Evolutionary conservation across 495 filamentous ascomycete genomes (phyloP), one percentile per base, ranked within the genome.

Genomic region (Daldinia loculata): DNA sequence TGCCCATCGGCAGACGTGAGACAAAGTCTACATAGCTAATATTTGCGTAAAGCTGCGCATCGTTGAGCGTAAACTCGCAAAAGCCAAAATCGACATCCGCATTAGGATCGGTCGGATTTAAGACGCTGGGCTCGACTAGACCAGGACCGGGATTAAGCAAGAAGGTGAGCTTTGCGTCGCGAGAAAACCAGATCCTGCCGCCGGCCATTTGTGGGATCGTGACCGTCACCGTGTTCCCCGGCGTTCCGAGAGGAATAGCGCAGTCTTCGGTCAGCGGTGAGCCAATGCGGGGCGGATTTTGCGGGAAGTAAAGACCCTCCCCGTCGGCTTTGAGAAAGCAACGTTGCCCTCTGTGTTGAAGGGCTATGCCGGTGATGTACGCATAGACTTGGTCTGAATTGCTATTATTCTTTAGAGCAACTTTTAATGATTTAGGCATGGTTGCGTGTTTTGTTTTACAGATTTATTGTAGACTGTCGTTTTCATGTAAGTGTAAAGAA

Each of bases 21-120:
- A 92, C 88, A 64, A 93, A 93, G 75, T 94, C 92, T 26, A 94
- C 92, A 60, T 91, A 91, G 65, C 83, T 89, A 74, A 93, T 92
- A 71, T 94, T 94, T 45, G 89, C 91, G 75, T 91, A 94, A 7
- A 94, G 83, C 81, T 93, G 89, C 30, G 80, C 78, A 60, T 76
- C 76, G 75, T 92, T 91, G 75, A 87, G 89, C 0, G 92, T 94
- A 77, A 93, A 93, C 76, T 94, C 92, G 80, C 84, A 87, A 76
- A 94, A 94, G 50, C 82, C 84, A 84, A 92, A 94, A 69, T 83
- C 80, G 19, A 87, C 81, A 41, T 85, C 80, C 61, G 85, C 84
- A 71, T 93, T 93, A 0, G 87, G 84, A 69, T 94, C 92, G 11
- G 81, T 83, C 0, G 86, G 86, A 74, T 93, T 94, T 15, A 90